Evolutionary conservation across 306 rosid genomes (phyloP).

Genomic region (Cajanus cajan): DNA sequence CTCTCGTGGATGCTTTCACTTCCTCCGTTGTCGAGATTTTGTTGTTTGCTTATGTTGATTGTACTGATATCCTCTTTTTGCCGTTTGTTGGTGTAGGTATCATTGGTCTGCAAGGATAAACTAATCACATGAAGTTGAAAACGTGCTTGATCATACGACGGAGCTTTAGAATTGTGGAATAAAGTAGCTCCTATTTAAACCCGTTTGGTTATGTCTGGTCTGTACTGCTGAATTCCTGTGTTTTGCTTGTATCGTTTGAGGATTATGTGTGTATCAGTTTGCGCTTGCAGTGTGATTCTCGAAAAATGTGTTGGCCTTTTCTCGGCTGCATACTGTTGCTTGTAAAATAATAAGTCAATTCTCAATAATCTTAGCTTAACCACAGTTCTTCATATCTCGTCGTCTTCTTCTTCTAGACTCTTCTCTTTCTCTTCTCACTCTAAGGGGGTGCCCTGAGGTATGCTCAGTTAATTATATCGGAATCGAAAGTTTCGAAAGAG

Average conservation of each 20-base stretch:
- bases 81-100: slow-evolving; percentile 47
- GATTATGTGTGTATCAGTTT: no score
- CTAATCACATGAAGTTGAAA: slow-evolving; percentile 5
- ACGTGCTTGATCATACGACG: background rate
- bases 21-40: background rate
- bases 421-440: no score
- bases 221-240: slow-evolving; percentile 29
- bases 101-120: slow-evolving; percentile 87
- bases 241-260: background rate
- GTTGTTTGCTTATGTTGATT: slow-evolving; percentile 12
- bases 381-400: no score
- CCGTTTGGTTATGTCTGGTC: slow-evolving; percentile 26
- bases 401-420: no score
- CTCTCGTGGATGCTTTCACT: background rate
- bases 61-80: background rate
- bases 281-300: background rate
- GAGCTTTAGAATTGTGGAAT: slow-evolving; percentile 28
- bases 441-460: no score
- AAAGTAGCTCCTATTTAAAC: slow-evolving; percentile 15
- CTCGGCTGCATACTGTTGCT: background rate
- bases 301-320: background rate
- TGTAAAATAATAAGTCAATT: background rate
- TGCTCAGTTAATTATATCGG: no score
- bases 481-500: background rate
- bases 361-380: background rate